phyloP scores from a whole-genome alignment of 1,284 basidiomycete genomes.

The Kwoniella shivajii region DNA sequence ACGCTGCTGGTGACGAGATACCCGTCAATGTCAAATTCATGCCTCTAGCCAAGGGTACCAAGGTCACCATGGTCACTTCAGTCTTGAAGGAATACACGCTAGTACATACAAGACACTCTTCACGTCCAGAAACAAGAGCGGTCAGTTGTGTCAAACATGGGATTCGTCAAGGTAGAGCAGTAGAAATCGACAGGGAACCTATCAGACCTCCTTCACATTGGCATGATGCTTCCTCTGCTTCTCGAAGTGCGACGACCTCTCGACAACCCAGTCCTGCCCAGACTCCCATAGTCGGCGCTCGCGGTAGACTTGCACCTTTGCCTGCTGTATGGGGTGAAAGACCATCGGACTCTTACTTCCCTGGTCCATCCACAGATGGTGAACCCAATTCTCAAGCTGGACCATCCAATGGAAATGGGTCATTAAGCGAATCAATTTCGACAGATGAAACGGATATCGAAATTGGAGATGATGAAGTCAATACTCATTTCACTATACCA shows the following conservation, averaged over 20 bases:
- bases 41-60: slow-evolving; percentile 80
- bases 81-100: slow-evolving; percentile 71
- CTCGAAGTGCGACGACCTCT: slow-evolving; percentile 2
- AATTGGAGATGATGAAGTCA: slow-evolving; percentile 55
- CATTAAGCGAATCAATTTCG: slow-evolving; percentile 1
- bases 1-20: slow-evolving; percentile 81
- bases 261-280: slow-evolving; percentile 14
- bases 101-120: slow-evolving; percentile 64
- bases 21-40: slow-evolving; percentile 82
- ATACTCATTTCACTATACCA: slow-evolving; percentile 55
- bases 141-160: slow-evolving; percentile 71
- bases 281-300: slow-evolving; percentile 8
- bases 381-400: slow-evolving; percentile 8
- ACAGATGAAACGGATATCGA: slow-evolving; percentile 24
- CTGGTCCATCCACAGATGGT: slow-evolving; percentile 15
- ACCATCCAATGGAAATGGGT: slow-evolving; percentile 7
- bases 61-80: slow-evolving; percentile 68
- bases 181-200: slow-evolving; percentile 31
- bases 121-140: slow-evolving; percentile 66
- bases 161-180: slow-evolving; percentile 65
- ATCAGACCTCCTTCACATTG: slow-evolving; percentile 33
- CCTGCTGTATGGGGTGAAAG: slow-evolving; percentile 3
- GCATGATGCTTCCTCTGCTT: slow-evolving; percentile 9
- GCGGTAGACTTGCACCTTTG: slow-evolving; percentile 7
- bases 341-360: slow-evolving; percentile 10